Conservation (phyloP, 1,139 yeast species). For the Pichia sp. region DNA sequence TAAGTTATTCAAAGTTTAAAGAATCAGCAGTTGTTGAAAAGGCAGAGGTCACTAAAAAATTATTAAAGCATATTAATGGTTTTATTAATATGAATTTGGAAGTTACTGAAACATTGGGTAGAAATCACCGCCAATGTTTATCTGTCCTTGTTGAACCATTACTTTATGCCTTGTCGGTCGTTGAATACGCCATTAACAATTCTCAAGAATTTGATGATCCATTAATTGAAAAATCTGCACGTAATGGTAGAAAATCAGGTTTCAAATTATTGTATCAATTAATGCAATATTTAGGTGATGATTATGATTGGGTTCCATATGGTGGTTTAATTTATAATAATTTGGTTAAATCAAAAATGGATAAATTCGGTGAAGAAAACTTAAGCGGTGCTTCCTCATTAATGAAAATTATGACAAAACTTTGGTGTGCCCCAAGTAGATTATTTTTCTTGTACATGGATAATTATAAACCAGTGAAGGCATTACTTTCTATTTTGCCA, state of each 20-base stretch:
- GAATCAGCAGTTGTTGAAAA: slow-evolving; percentile 21
- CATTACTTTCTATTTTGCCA: slow-evolving; percentile 50
- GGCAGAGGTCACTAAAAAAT: slow-evolving; percentile 22
- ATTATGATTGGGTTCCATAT: slow-evolving; percentile 51
- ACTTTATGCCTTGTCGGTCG: slow-evolving; percentile 48
- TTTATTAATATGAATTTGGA: slow-evolving; percentile 65
- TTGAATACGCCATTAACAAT: slow-evolving; percentile 43
- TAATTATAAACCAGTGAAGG: slow-evolving; percentile 47
- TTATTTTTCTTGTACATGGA: slow-evolving; percentile 51
- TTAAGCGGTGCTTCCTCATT: slow-evolving; percentile 78
- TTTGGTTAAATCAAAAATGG: slow-evolving; percentile 62
- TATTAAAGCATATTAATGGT: slow-evolving; percentile 58
- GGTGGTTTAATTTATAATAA: slow-evolving; percentile 45
- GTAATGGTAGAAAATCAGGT: slow-evolving; percentile 54
- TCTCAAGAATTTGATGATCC: slow-evolving; percentile 25
- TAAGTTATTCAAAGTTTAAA: slow-evolving; percentile 37
- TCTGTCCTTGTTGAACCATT: slow-evolving; percentile 54
- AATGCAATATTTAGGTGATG: slow-evolving; percentile 41
- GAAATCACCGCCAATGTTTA: slow-evolving; percentile 46
- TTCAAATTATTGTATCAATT: slow-evolving; percentile 50
- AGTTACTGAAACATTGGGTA: slow-evolving; percentile 57
- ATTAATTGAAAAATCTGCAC: slow-evolving; percentile 40
- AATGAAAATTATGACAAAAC: slow-evolving; percentile 56
- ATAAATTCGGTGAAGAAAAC: slow-evolving; percentile 65
- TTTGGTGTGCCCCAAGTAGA: slow-evolving; percentile 51